phyloP scores from a whole-genome alignment of 1,284 basidiomycete species.

The Athelia sp. region DNA sequence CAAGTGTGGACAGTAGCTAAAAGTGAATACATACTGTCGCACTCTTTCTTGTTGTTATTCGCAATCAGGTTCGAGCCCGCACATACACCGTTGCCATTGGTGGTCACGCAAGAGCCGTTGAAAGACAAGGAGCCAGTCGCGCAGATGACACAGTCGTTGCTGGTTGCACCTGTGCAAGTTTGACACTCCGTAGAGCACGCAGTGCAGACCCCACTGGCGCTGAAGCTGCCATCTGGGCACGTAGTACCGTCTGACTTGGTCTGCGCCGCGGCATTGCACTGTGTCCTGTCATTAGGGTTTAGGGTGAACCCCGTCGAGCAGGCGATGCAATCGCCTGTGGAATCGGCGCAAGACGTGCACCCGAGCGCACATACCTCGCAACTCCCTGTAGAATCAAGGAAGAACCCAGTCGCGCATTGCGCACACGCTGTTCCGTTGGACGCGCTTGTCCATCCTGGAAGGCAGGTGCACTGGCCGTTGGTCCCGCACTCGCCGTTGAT shows the following conservation, averaged over 20 bases:
- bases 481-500: slow-evolving; percentile 67
- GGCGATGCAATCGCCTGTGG: slow-evolving; percentile 62
- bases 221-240: slow-evolving; percentile 66
- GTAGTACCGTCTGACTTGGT: slow-evolving; percentile 45
- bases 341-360: slow-evolving; percentile 62
- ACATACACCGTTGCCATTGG: slow-evolving; percentile 67
- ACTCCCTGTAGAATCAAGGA: slow-evolving; percentile 60
- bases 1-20: slow-evolving; percentile 3
- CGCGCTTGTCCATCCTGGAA: slow-evolving; percentile 67
- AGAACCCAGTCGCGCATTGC: slow-evolving; percentile 69
- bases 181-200: slow-evolving; percentile 62
- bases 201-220: slow-evolving; percentile 48
- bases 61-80: slow-evolving; percentile 62
- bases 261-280: slow-evolving; percentile 51
- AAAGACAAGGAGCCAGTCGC: slow-evolving; percentile 51
- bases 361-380: slow-evolving; percentile 75
- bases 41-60: slow-evolving; percentile 76
- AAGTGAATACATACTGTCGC: slow-evolving; percentile 59
- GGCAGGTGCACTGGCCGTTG: slow-evolving; percentile 68
- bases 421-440: slow-evolving; percentile 71
- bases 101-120: slow-evolving; percentile 63
- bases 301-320: slow-evolving; percentile 67
- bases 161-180: slow-evolving; percentile 64
- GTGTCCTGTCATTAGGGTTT: slow-evolving; percentile 59
- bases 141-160: slow-evolving; percentile 68